These are phyloP conservation scores for Botrytis byssoidea DNA, from an alignment of 2,329 filamentous ascomycete genomes.

Conservation along the genomic window DNA sequence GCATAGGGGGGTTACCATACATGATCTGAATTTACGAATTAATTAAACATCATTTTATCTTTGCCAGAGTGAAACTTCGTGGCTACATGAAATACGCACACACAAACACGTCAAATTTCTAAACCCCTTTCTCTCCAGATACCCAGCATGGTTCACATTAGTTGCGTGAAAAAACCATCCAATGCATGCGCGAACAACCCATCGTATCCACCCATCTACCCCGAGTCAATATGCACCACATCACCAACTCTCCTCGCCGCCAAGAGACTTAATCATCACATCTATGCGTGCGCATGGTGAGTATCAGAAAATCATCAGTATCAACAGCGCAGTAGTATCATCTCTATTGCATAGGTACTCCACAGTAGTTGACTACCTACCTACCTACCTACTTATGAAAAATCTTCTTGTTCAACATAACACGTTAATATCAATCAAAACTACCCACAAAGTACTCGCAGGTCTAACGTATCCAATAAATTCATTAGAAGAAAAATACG, in stretches of 20 bases:
- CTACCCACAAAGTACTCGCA: too few species aligned
- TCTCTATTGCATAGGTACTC: too few species aligned
- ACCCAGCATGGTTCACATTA: background rate
- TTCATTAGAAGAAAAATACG: too few species aligned
- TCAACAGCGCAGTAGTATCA: too few species aligned
- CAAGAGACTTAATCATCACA: fast-evolving
- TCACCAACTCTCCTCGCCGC: background rate
- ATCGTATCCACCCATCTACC: background rate
- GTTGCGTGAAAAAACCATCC: background rate
- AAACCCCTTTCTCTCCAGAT: background rate
- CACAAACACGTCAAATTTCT: background rate
- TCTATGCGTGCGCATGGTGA: background rate
- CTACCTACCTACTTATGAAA: too few species aligned
- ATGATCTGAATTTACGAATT: background rate
- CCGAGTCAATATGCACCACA: background rate
- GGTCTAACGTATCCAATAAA: too few species aligned
- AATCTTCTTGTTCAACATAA: too few species aligned
- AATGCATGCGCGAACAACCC: background rate
- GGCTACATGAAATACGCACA: background rate
- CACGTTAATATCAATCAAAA: too few species aligned
- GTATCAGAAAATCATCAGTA: too few species aligned
- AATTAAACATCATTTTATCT: background rate
- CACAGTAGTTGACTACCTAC: too few species aligned
- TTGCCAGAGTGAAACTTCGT: background rate
- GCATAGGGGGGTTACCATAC: background rate